A percentile compares a stretch with the other conserved stretches of the same genome.
Conservation (phyloP, 2,329 filamentous ascomycete species). For the Colletotrichum phormii region DNA sequence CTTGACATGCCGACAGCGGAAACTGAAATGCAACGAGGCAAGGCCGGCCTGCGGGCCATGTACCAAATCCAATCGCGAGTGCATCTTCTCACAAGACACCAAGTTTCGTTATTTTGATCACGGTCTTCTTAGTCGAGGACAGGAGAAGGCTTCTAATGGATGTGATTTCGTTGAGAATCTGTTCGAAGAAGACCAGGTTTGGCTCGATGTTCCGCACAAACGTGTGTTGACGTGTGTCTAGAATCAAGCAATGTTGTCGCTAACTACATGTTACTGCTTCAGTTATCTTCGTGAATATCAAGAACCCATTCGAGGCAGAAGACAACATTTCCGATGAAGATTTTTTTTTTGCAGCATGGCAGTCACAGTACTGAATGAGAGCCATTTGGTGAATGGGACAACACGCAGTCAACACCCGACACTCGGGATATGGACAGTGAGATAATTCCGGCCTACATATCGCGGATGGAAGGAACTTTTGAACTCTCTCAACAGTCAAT, state of each 20-base stretch:
- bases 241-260: too few relatives aligned
- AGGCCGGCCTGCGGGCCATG: constrained; percentile 41
- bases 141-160: neutral
- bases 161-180: neutral
- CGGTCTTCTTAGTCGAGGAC: neutral
- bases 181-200: neutral
- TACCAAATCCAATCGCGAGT: constrained; percentile 34
- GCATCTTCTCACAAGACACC: constrained; percentile 7
- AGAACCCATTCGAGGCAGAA: neutral
- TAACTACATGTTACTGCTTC: neutral
- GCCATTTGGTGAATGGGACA: neutral
- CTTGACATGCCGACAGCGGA: constrained; percentile 34
- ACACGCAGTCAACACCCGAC: neutral
- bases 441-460: too few relatives aligned
- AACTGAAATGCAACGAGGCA: constrained; percentile 43
- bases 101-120: constrained; percentile 12
- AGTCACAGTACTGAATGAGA: neutral
- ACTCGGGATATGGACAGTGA: neutral
- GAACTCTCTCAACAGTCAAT: too few relatives aligned
- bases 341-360: neutral
- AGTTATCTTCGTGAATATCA: neutral
- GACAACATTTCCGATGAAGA: neutral
- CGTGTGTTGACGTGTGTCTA: neutral
- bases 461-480: too few relatives aligned
- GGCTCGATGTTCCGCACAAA: constrained; percentile 3